A percentile compares a stretch with the other conserved stretches of the same genome.
phyloP scores from a whole-genome alignment of 116 monocot species.

The Zostera marina region DNA sequence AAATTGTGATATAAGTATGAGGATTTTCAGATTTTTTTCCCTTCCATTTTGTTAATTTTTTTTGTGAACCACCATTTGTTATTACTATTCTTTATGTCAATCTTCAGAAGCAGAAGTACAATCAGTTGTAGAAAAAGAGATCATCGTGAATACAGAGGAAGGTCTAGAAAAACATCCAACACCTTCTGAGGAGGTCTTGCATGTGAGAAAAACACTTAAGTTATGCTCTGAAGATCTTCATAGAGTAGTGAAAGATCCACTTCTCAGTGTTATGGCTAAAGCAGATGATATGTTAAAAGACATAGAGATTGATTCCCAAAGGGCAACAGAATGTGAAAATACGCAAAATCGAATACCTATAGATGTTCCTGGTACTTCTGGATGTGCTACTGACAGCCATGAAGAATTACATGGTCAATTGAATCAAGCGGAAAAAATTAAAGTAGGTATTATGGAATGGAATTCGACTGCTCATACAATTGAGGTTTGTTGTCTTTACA shows the following conservation, averaged over 20 bases:
- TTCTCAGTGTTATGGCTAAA: slow-evolving; percentile 23
- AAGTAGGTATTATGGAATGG: slow-evolving; percentile 31
- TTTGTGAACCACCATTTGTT: no score
- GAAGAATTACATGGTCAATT: not conserved
- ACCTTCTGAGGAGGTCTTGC: slow-evolving; percentile 9
- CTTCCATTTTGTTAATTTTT: no score
- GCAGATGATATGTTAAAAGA: slow-evolving; percentile 23
- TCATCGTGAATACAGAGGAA: not conserved
- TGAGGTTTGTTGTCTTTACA: slow-evolving; percentile 28
- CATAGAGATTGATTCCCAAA: not conserved
- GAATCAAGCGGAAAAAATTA: not conserved
- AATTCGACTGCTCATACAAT: slow-evolving; percentile 45
- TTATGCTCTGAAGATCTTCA: slow-evolving; percentile 25
- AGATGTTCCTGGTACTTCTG: not conserved
- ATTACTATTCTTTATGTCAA: no score
- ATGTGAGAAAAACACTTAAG: slow-evolving; percentile 26
- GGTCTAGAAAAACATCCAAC: not conserved
- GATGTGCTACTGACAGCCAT: not conserved
- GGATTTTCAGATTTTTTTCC: no score
- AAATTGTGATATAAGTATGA: no score
- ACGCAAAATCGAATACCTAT: not conserved
- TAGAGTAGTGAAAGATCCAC: slow-evolving; percentile 35
- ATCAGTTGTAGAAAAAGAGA: not conserved
- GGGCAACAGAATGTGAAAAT: slow-evolving; percentile 7
- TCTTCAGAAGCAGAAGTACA: not conserved